Base-by-base conservation (phyloP, 148 eudicot species). In the Bassia scoparia region DNA sequence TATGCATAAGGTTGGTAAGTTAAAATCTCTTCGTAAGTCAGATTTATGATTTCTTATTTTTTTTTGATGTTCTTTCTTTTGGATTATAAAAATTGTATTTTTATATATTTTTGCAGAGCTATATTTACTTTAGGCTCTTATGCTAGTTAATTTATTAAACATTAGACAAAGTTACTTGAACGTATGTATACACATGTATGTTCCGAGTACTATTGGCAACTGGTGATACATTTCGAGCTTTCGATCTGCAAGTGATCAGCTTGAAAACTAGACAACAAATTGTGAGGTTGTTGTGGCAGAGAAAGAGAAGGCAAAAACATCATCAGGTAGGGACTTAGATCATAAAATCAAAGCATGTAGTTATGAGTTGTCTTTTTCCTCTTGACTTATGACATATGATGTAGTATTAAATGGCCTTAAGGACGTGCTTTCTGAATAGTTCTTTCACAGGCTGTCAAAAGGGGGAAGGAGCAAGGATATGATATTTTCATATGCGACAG, bases 191-290 rank as follows among this genome's bases (percentile, higher is more conserved):
- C 46, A 41, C 46, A 41, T 43, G 15, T 43, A 11, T 78, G 60
- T 77, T 62, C 67, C 82, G 91, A 97, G 68, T 94, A 78, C 79
- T 94, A 53, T 74, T 94, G 87, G 97, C 96, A 56, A 97, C 98
- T 44, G 98, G 98, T 67, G 98, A 95, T 81, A 95, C 98, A 66
- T 95, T 89, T 79, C 88, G 98, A 78, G 98, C 98, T 77, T 97
- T n/a, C n/a, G n/a, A n/a, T n/a, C 98, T 80, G 98, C 98, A n/a
- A 92, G 96, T 83, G 98, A 95, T 77, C 98, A 91, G 82, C 80
- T 95, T 73, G 98, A 89, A 80, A 91, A 91, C 66, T 95, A 97
- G 98, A 93, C 97, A 61, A 87, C 96, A 17, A 96, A 81, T 44
- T 91, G 98, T 84, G 98, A 91, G 70, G 91, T 95, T 79, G 98